Conservation (phyloP, 1,284 basidiomycete species). For the Marasmius tenuissimus region DNA sequence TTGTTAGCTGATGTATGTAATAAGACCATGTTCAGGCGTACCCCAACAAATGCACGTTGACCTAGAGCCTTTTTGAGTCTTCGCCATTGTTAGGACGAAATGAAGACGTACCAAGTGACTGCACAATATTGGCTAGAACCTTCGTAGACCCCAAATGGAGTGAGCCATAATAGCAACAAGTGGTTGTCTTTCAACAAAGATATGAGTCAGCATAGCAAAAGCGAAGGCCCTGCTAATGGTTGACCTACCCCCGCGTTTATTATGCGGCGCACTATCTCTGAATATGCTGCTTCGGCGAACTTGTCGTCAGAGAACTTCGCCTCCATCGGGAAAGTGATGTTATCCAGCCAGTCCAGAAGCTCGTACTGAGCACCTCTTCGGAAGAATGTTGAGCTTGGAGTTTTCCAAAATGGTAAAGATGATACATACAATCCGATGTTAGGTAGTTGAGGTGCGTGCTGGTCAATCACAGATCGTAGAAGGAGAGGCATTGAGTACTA, state of each 20-base stretch:
- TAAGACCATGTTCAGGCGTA: slow-evolving; percentile 30
- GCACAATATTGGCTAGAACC: slow-evolving; percentile 76
- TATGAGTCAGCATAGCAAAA: neutral
- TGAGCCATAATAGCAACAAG: slow-evolving; percentile 90
- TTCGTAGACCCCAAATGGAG: slow-evolving; percentile 84
- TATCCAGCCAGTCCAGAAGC: slow-evolving; percentile 89
- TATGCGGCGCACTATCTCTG: slow-evolving; percentile 71
- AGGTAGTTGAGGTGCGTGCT: slow-evolving; percentile 89
- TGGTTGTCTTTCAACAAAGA: slow-evolving; percentile 70
- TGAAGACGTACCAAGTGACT: slow-evolving; percentile 51
- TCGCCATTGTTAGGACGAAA: neutral
- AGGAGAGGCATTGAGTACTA: neutral
- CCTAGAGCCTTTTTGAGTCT: slow-evolving; percentile 40
- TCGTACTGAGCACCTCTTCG: slow-evolving; percentile 71
- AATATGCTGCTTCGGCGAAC: slow-evolving; percentile 76
- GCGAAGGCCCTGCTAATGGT: neutral
- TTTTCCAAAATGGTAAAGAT: neutral
- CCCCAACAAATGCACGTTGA: slow-evolving; percentile 87
- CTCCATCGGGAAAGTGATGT: slow-evolving; percentile 91
- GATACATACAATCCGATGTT: slow-evolving; percentile 73
- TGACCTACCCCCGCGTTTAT: slow-evolving; percentile 70
- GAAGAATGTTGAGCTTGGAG: neutral
- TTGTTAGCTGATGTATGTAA: slow-evolving; percentile 1
- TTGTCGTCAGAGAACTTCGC: slow-evolving; percentile 70
- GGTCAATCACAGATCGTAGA: neutral